Base-by-base conservation (phyloP, 108 stramenopile species). In the Hondaea fermentalgiana region DNA sequence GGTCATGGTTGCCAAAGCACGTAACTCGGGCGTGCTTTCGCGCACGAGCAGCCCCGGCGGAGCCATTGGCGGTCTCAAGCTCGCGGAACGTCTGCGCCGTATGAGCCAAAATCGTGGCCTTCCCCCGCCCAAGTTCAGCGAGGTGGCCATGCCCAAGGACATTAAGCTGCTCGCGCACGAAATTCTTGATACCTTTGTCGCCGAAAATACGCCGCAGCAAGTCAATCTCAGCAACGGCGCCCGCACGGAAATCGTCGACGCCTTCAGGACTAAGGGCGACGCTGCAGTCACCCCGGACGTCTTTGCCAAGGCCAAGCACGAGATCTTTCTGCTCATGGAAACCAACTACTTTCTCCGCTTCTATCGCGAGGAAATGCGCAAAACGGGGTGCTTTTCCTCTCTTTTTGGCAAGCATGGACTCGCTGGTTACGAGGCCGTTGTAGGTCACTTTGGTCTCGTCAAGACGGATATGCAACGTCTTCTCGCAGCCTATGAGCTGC, bases 321-420 rank as follows among this genome's bases (percentile, higher is more conserved):
- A 83, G 76, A 83, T 83, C 76, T 83, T 83, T 23, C 23, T 53
- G 76, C 76, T 83, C 25, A 83, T 83, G 76, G 76, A 83, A 23
- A 83, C 76, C 10, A 83, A 83, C 76, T 83, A 53, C 51, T 83
- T 83, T 53, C n/a, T 83, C 43, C 76, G 76, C 45, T 83, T 83
- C 76, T 83, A 83, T 53, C 76, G 76, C 19, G 76, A 83, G 51
- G 76, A 83, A 83, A 83, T 83, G 76, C 76, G 76, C 25, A 83
- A 83, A 45, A 83, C 76, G 44, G 76, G 76, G n/a, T 83, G 76
- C 4, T 83, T 83, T 23, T 53, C 49, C 49, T 53, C 45, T 6
- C 76, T 83, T 35, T 83, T 25, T 35, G 76, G 49, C 51, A 83
- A 83, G 45, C 76, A 83, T 53, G 76, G 76, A 43, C 45, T 83